Conservation (phyloP, 768 basidiomycete genomes). For the Phaffia tasmanica region DNA sequence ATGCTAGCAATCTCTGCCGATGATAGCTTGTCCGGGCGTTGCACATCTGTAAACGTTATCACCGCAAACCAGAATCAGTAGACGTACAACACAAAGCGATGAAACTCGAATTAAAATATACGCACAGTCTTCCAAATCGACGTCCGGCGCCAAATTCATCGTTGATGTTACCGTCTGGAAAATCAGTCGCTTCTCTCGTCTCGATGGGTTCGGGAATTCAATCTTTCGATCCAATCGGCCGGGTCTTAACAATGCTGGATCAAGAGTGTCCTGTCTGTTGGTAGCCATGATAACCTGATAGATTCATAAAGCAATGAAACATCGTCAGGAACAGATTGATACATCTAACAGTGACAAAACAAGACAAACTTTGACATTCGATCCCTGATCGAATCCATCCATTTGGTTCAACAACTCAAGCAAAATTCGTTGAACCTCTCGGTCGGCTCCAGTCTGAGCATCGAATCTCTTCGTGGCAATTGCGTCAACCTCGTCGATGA, state of each 20-base stretch:
- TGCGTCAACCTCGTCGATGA: constrained; percentile 88
- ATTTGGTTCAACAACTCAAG: constrained; percentile 96
- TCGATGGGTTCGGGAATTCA: constrained; percentile 88
- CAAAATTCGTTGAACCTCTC: constrained; percentile 96
- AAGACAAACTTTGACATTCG: constrained; percentile 78
- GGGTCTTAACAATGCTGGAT: constrained; percentile 91
- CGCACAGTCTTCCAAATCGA: constrained; percentile 95
- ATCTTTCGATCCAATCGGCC: constrained; percentile 98
- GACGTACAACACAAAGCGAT: neutral
- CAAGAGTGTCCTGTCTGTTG: constrained; percentile 93
- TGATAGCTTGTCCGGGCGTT: constrained; percentile 86
- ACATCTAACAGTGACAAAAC: neutral
- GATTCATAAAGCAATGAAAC: neutral
- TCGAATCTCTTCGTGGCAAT: constrained; percentile 99
- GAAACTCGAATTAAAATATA: constrained; percentile 22
- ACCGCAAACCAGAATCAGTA: neutral
- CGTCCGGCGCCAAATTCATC: constrained; percentile 97
- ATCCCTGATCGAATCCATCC: constrained; percentile 99
- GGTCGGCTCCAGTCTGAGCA: constrained; percentile 95
- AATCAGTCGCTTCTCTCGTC: constrained; percentile 88
- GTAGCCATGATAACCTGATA: constrained; percentile 97
- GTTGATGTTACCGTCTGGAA: constrained; percentile 96
- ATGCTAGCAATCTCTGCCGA: constrained; percentile 93
- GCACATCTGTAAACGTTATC: constrained; percentile 56
- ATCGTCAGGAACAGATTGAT: neutral